These are phyloP conservation scores for Aspergillus neoniger DNA, from an alignment of 2,329 filamentous ascomycete species.

Conservation along the genomic window DNA sequence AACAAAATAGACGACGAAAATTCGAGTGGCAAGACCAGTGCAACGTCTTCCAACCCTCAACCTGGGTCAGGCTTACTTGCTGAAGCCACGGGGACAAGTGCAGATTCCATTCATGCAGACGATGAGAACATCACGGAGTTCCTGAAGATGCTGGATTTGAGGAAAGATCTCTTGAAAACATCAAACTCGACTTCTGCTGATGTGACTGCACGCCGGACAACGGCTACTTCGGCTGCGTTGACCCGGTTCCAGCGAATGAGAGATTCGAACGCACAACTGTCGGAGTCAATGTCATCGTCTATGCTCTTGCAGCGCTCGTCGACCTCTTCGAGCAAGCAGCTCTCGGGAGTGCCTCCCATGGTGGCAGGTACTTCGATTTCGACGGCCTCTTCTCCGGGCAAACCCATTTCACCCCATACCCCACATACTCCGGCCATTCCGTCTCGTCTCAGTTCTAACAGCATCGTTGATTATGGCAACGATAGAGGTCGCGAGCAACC, in stretches of 20 bases:
- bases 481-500: slow-evolving; percentile 32
- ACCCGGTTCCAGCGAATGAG: slow-evolving; percentile 85
- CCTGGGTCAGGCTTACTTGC: slow-evolving; percentile 79
- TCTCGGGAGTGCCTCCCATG: slow-evolving; percentile 65
- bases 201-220: slow-evolving; percentile 71
- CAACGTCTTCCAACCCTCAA: slow-evolving; percentile 54
- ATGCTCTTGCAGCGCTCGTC: slow-evolving; percentile 81
- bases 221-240: slow-evolving; percentile 76
- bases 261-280: slow-evolving; percentile 84
- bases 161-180: slow-evolving; percentile 76
- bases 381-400: slow-evolving; percentile 83
- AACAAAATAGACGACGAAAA: slow-evolving; percentile 57
- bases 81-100: slow-evolving; percentile 65
- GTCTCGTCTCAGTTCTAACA: slow-evolving; percentile 88
- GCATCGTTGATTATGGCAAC: slow-evolving; percentile 69
- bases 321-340: slow-evolving; percentile 73
- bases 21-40: slow-evolving; percentile 61
- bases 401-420: slow-evolving; percentile 85
- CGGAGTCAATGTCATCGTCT: slow-evolving; percentile 91
- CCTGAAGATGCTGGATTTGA: slow-evolving; percentile 81
- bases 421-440: slow-evolving; percentile 93
- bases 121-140: slow-evolving; percentile 95
- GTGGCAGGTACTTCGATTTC: slow-evolving; percentile 71
- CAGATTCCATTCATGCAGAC: slow-evolving; percentile 71
- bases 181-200: slow-evolving; percentile 62